These are phyloP conservation scores for Cercospora nicotianae DNA, from an alignment of 2,329 filamentous ascomycete genomes.

Conservation along the genomic window DNA sequence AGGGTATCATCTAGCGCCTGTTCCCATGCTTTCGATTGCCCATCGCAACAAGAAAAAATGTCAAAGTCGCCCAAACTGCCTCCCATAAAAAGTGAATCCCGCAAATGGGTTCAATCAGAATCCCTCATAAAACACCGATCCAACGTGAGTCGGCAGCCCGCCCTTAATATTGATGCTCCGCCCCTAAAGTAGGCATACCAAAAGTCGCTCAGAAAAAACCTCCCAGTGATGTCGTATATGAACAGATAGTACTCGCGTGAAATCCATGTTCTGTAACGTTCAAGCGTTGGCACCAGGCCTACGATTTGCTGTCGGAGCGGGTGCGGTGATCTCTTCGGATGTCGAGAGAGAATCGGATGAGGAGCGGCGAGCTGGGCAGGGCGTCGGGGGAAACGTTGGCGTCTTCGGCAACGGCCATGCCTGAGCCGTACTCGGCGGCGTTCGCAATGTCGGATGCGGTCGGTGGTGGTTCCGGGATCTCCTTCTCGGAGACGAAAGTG, in stretches of 20 bases:
- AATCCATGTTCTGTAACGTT: conserved; percentile 6
- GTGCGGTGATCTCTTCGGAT: conserved; percentile 24
- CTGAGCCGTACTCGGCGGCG: conserved; percentile 26
- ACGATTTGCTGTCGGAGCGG: conserved; percentile 28
- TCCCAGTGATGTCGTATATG: conserved; percentile 18
- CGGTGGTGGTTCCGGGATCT: conserved; percentile 20
- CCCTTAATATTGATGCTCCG: conserved; percentile 13
- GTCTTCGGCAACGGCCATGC: conserved; percentile 31
- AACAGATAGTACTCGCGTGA: conserved; percentile 14
- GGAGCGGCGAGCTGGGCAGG: conserved; percentile 33
- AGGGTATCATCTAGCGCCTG: conserved; percentile 33
- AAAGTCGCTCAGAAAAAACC: conserved; percentile 28
- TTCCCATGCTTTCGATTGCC: conserved; percentile 24
- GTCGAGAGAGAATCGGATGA: conserved; percentile 30
- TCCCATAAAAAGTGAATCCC: neutral
- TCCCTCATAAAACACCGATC: conserved; percentile 8
- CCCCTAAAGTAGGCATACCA: conserved; percentile 17
- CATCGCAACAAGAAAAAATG: neutral
- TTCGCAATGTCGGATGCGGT: conserved; percentile 26
- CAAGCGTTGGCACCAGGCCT: conserved; percentile 20
- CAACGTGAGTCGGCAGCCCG: conserved; percentile 18
- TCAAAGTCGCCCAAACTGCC: conserved; percentile 24
- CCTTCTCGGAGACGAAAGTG: conserved; percentile 34
- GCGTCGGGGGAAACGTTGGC: conserved; percentile 28
- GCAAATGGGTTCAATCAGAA: neutral